A percentile compares a stretch with the other conserved stretches of the same genome.
These are phyloP conservation scores for Oryza brachyantha DNA, from an alignment of 176 grass and related monocot species.

Conservation along the genomic window DNA sequence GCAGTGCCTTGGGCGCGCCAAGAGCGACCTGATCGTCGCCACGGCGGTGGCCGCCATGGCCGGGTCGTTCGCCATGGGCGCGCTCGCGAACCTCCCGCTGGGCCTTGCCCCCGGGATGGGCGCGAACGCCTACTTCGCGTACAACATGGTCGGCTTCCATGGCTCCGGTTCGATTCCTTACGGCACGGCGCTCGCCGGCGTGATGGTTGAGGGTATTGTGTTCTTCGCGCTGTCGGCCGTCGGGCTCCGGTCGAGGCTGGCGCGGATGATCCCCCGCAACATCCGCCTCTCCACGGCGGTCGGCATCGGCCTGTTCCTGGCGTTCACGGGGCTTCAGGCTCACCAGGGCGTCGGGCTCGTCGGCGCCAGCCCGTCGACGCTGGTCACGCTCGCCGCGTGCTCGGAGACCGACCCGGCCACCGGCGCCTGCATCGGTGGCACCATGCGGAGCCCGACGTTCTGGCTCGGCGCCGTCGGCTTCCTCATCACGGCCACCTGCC, in stretches of 20 bases:
- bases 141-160: slow-evolving; percentile 72
- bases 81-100: slow-evolving; percentile 53
- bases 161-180: slow-evolving; percentile 53
- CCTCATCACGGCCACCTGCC: slow-evolving; percentile 56
- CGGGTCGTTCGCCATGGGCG: slow-evolving; percentile 55
- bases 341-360: slow-evolving; percentile 64
- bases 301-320: slow-evolving; percentile 60
- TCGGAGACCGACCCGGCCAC: slow-evolving; percentile 53
- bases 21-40: slow-evolving; percentile 54
- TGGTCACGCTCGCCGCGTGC: slow-evolving; percentile 63
- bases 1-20: slow-evolving; percentile 45
- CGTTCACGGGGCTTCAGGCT: slow-evolving; percentile 58
- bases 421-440: slow-evolving; percentile 52
- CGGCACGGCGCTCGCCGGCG: slow-evolving; percentile 47
- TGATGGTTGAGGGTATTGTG: slow-evolving; percentile 57
- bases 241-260: slow-evolving; percentile 49
- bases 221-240: slow-evolving; percentile 48
- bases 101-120: slow-evolving; percentile 71
- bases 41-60: slow-evolving; percentile 48
- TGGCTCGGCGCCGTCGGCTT: slow-evolving; percentile 64
- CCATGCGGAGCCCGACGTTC: slow-evolving; percentile 70
- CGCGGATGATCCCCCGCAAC: slow-evolving; percentile 46
- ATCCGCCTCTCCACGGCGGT: slow-evolving; percentile 45
- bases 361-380: slow-evolving; percentile 64
- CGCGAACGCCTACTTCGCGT: slow-evolving; percentile 65